Evolutionary conservation across 2,329 filamentous ascomycete species (phyloP).

Genomic region (Knoxdaviesia capensis): DNA sequence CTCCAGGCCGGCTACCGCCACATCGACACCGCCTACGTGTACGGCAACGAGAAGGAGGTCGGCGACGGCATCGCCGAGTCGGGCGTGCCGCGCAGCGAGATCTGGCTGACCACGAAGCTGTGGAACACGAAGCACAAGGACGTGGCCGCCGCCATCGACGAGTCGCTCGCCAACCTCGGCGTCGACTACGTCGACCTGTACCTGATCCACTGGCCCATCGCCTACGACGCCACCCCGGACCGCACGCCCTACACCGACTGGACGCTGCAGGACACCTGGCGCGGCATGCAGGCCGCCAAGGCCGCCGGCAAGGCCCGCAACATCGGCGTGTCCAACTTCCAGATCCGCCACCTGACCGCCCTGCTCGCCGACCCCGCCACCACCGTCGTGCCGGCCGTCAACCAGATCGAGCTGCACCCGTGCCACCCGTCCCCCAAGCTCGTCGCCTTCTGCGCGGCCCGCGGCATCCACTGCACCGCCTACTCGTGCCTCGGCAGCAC

Average conservation of each 20-base stretch:
- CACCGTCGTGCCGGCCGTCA: slow-evolving; percentile 43
- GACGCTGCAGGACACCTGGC: slow-evolving; percentile 67
- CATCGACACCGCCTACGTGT: slow-evolving; percentile 58
- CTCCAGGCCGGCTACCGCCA: slow-evolving; percentile 51
- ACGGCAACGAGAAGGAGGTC: slow-evolving; percentile 56
- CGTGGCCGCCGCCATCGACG: slow-evolving; percentile 38
- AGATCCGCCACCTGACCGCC: slow-evolving; percentile 59
- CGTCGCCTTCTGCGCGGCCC: slow-evolving; percentile 48
- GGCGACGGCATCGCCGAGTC: slow-evolving; percentile 43
- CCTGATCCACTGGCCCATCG: slow-evolving; percentile 53
- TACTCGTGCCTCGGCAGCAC: slow-evolving; percentile 58
- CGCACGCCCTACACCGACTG: slow-evolving; percentile 57
- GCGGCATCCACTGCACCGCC: slow-evolving; percentile 55
- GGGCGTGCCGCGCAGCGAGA: slow-evolving; percentile 42
- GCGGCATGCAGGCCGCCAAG: slow-evolving; percentile 49
- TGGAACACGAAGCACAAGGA: slow-evolving; percentile 62
- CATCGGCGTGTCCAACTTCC: slow-evolving; percentile 78
- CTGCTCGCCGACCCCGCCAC: slow-evolving; percentile 45
- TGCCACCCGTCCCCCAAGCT: slow-evolving; percentile 68
- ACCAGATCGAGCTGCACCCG: slow-evolving; percentile 69
- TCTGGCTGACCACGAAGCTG: slow-evolving; percentile 65
- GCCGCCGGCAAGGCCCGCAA: slow-evolving; percentile 53
- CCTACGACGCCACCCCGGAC: slow-evolving; percentile 37
- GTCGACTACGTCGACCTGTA: slow-evolving; percentile 50
- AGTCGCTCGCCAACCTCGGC: slow-evolving; percentile 38